Percentiles rank a stretch among this genome's conserved stretches.
Evolutionary conservation across 2,329 filamentous ascomycete genomes (phyloP).

Genomic region (Lachnellula cervina): DNA sequence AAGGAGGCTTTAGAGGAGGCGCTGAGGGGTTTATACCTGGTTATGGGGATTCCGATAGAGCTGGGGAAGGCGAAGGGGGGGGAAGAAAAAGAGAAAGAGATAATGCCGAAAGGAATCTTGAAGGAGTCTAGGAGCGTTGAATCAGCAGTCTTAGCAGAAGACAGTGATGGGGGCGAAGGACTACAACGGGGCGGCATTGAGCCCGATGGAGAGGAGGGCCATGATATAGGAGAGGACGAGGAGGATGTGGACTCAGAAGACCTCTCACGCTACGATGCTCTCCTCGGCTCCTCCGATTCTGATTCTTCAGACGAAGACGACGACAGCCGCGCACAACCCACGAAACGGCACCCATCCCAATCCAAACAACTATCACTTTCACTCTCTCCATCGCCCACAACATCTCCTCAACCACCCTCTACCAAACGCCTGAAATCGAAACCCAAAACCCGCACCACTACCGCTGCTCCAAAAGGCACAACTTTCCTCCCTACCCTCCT

Average conservation of each 20-base stretch:
- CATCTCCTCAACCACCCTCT: slow-evolving; percentile 13
- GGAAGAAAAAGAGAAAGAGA: slow-evolving; percentile 16
- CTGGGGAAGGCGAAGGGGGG: slow-evolving; percentile 9
- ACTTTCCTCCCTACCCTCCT: slow-evolving; percentile 72
- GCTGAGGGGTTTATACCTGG: slow-evolving; percentile 27
- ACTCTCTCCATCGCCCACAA: slow-evolving; percentile 17
- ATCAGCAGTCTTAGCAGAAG: neutral
- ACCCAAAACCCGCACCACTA: slow-evolving; percentile 10
- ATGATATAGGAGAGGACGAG: slow-evolving; percentile 5
- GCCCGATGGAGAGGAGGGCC: neutral
- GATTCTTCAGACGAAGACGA: slow-evolving; percentile 25
- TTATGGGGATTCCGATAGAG: slow-evolving; percentile 26
- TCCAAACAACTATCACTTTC: slow-evolving; percentile 16
- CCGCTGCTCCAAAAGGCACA: slow-evolving; percentile 34
- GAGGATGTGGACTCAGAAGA: slow-evolving; percentile 20
- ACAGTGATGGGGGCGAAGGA: neutral
- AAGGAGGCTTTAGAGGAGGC: slow-evolving; percentile 42
- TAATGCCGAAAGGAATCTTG: slow-evolving; percentile 4
- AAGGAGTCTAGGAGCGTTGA: slow-evolving; percentile 4
- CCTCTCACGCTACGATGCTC: slow-evolving; percentile 27
- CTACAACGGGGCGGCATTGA: neutral
- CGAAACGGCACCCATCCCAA: slow-evolving; percentile 4
- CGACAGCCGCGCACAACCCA: slow-evolving; percentile 12
- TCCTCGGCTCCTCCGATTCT: slow-evolving; percentile 30
- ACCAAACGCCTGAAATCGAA: slow-evolving; percentile 16